Evolutionary conservation across 768 basidiomycete species (phyloP).

Genomic region (Panus rudis): DNA sequence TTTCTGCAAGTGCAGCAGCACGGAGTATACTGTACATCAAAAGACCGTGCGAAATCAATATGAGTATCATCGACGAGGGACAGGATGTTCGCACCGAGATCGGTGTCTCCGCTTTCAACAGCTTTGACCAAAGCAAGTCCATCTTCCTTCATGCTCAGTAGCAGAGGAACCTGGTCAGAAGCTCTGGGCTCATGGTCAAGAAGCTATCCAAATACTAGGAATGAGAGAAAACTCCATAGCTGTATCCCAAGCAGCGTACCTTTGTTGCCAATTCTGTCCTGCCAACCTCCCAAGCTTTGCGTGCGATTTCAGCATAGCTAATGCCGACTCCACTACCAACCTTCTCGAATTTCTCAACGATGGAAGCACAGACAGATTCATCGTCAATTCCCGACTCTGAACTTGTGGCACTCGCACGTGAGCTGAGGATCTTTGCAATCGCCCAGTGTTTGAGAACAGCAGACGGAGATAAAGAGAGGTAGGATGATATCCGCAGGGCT

Average conservation of each 20-base stretch:
- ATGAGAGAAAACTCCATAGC: neutral
- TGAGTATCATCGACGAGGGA: neutral
- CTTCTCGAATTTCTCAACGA: conserved; percentile 86
- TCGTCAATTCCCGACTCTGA: conserved; percentile 56
- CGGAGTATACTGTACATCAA: conserved; percentile 76
- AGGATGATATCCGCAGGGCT: conserved; percentile 83
- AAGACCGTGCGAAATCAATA: neutral
- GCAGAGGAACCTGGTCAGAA: conserved; percentile 89
- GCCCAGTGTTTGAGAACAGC: conserved; percentile 95
- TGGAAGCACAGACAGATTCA: conserved; percentile 69
- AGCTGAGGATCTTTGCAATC: conserved; percentile 77
- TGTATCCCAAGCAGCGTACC: conserved; percentile 32
- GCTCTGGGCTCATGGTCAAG: conserved; percentile 87
- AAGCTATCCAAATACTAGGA: conserved; percentile 39
- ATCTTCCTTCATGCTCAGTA: conserved; percentile 93
- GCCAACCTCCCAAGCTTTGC: conserved; percentile 88
- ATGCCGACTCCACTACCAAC: conserved; percentile 74
- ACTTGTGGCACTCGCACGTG: conserved; percentile 50
- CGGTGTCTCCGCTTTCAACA: conserved; percentile 91
- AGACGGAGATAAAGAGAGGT: conserved; percentile 77
- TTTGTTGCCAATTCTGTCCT: conserved; percentile 75
- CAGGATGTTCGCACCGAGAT: conserved; percentile 56
- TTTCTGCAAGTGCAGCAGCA: conserved; percentile 81
- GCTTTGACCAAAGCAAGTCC: conserved; percentile 81
- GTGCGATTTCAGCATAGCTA: conserved; percentile 92